A percentile compares a stretch with the other conserved stretches of the same genome.
These are phyloP conservation scores for Aspergillus biplanus DNA, from an alignment of 495 filamentous ascomycete genomes.

Conservation along the genomic window DNA sequence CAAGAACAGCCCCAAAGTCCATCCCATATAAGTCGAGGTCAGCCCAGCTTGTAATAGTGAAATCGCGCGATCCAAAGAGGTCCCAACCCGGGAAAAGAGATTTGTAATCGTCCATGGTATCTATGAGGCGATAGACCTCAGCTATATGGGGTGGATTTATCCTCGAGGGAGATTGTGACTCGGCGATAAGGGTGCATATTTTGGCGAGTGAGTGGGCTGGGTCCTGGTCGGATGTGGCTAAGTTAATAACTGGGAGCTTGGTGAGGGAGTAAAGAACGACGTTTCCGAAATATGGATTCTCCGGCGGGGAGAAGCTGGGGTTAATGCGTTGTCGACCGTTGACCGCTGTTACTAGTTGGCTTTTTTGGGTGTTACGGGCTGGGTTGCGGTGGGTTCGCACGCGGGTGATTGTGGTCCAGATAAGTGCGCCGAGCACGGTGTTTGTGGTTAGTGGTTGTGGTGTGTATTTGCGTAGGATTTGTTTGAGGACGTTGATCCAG, in stretches of 20 bases:
- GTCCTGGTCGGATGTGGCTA: background rate
- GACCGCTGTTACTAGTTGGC: slow-evolving; percentile 13
- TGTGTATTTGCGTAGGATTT: slow-evolving; percentile 34
- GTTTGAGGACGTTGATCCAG: slow-evolving; percentile 11
- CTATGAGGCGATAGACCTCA: slow-evolving; percentile 5
- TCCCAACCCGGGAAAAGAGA: slow-evolving; percentile 18
- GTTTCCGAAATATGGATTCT: slow-evolving; percentile 17
- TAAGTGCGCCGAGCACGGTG: slow-evolving; percentile 13
- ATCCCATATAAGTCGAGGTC: slow-evolving; percentile 14
- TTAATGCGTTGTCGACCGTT: slow-evolving; percentile 18
- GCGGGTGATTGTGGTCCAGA: slow-evolving; percentile 25
- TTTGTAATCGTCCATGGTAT: background rate
- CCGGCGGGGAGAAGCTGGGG: background rate
- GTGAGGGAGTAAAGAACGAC: slow-evolving; percentile 12
- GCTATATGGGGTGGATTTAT: slow-evolving; percentile 16
- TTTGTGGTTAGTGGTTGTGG: slow-evolving; percentile 15
- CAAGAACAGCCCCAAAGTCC: slow-evolving; percentile 18
- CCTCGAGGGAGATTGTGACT: background rate
- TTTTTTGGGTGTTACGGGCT: background rate
- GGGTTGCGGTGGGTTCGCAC: slow-evolving; percentile 9
- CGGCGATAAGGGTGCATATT: slow-evolving; percentile 10
- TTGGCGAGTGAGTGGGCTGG: slow-evolving; percentile 3
- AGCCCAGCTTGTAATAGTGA: slow-evolving; percentile 21
- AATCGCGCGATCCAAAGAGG: slow-evolving; percentile 14
- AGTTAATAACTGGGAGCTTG: background rate